Evolutionary conservation across 2,329 filamentous ascomycete genomes (phyloP), one percentile per base, ranked within the genome.

Genomic region (Lasiodiplodia citricola): DNA sequence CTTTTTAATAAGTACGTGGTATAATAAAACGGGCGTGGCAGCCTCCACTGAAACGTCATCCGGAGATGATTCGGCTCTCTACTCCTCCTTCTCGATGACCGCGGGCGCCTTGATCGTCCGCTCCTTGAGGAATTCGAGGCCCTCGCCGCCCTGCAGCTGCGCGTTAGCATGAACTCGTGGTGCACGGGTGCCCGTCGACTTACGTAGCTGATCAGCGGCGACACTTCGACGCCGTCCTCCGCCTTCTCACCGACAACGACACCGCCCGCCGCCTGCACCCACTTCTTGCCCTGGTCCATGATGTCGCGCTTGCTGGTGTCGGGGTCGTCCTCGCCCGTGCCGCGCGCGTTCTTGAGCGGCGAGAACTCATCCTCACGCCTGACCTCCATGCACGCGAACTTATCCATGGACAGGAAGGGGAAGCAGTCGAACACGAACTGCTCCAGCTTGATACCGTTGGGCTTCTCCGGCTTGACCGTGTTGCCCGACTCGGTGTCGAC

Each of bases 361-460:
- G 94, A 97, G 84, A 99, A 99, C 83, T 99, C 96, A 74, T 99
- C 96, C 84, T 97, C 94, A 70, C 96, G 93, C 81, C 90, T 93
- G 65, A 99, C 96, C 83, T 99, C 96, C 83, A 98, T 91, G 81
- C 91, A 97, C 28, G 94, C 96, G 77, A 99, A 99, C 83, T 96
- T 94, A 73, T 90, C 87, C 72, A 99, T 88, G 21, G 90, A 84
- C 65, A 97, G 85, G 85, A 95, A 87, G 70, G 95, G 94, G 87
- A 99, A 99, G 77, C 97, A 96, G 79, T 99, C 96, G 78, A 99
- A 99, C 70, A 99, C 94, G 76, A 98, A 99, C 82, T 98, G 96
- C 87, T 99, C 96, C 50, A 99, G 88, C 87, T 99, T 99, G 87
- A 99, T 94, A 73, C 96, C 96, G 78, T 99, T 99, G 72, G 96